Evolutionary conservation across 169 alveolate genomes (phyloP).

Genomic region (Toxoplasma gondii): DNA sequence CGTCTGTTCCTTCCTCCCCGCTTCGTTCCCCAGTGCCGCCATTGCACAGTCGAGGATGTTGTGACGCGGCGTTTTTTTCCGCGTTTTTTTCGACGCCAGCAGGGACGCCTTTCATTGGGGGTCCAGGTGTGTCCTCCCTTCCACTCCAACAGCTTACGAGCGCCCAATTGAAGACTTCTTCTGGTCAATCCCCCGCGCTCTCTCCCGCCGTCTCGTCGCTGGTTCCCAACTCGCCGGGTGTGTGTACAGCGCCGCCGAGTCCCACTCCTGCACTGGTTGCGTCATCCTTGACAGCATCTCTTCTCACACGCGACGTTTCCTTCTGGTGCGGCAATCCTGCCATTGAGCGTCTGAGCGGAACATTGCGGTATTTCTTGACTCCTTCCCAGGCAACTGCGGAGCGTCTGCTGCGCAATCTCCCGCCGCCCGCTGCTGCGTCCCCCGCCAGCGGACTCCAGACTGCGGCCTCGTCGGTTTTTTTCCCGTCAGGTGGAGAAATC

Average conservation of each 20-base stretch:
- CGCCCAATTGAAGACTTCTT: neutral
- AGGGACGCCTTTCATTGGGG: neutral
- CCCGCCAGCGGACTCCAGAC: neutral
- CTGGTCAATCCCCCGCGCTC: neutral
- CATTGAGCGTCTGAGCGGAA: conserved; percentile 25
- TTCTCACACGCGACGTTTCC: neutral
- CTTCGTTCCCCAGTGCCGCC: neutral
- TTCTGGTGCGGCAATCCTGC: conserved; percentile 44
- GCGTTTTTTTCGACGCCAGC: conserved; percentile 17
- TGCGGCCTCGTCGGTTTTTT: neutral
- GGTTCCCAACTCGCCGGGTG: neutral
- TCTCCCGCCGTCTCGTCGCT: neutral
- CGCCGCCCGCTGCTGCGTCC: neutral
- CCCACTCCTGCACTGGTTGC: neutral
- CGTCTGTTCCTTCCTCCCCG: neutral
- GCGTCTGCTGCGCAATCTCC: conserved; percentile 31
- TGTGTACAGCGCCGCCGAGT: neutral
- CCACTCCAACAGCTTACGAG: neutral
- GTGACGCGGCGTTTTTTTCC: conserved; percentile 17
- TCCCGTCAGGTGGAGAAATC: neutral
- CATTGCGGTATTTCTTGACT: neutral
- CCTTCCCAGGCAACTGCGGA: conserved; percentile 21
- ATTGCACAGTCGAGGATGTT: neutral
- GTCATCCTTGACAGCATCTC: neutral
- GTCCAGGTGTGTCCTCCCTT: neutral